Evolutionary conservation across 108 stramenopile genomes (phyloP).

Genomic region (Fistulifera solaris): DNA sequence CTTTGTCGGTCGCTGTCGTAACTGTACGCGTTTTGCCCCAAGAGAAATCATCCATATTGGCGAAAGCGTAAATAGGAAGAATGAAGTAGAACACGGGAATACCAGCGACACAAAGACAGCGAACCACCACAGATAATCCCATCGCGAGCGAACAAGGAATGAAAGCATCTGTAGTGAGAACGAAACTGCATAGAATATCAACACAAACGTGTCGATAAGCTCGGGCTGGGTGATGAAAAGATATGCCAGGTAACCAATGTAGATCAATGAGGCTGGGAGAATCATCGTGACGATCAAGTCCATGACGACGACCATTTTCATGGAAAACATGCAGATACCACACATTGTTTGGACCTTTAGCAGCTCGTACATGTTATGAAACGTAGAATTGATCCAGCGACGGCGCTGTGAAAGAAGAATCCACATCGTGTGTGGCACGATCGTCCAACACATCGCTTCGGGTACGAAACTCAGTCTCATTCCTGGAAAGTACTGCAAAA

Average conservation of each 20-base stretch:
- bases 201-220: conserved; percentile 16
- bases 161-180: conserved; percentile 8
- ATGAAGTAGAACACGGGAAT: conserved; percentile 49
- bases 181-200: conserved; percentile 38
- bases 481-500: conserved; percentile 40
- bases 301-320: conserved; percentile 41
- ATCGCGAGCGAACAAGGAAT: conserved; percentile 26
- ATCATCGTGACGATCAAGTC: conserved; percentile 50
- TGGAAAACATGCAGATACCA: conserved; percentile 50
- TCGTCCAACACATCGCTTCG: conserved; percentile 48
- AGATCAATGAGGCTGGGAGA: conserved; percentile 39
- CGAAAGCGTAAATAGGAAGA: conserved; percentile 45
- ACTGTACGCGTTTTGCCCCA: conserved; percentile 47
- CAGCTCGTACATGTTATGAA: conserved; percentile 58
- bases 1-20: not conserved
- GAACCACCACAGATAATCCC: conserved; percentile 51
- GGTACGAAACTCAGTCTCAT: conserved; percentile 44
- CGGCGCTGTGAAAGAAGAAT: conserved; percentile 44
- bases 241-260: conserved; percentile 14
- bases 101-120: conserved; percentile 33
- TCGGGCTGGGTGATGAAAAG: not conserved
- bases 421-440: conserved; percentile 41
- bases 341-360: conserved; percentile 55
- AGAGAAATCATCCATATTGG: conserved; percentile 44
- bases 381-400: conserved; percentile 57